These are phyloP conservation scores for Venturia nashicola DNA, from an alignment of 2,329 filamentous ascomycete genomes.

Conservation along the genomic window DNA sequence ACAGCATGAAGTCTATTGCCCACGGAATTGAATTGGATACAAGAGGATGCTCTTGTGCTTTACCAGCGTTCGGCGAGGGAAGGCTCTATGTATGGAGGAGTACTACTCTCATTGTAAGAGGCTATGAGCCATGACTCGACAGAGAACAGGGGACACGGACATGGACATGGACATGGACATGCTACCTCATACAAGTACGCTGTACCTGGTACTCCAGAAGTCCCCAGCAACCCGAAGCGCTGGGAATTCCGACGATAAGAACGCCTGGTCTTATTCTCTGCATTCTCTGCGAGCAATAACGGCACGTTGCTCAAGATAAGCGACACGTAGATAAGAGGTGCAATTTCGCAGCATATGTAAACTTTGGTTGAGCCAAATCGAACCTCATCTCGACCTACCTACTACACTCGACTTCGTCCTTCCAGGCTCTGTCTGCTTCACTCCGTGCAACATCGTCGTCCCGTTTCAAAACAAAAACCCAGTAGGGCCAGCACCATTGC, in stretches of 20 bases:
- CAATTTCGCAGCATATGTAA: neutral
- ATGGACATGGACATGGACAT: neutral
- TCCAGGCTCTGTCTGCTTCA: neutral
- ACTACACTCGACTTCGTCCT: neutral
- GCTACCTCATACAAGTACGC: no score
- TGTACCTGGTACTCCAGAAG: neutral
- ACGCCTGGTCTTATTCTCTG: neutral
- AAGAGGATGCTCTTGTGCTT: neutral
- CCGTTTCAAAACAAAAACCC: neutral
- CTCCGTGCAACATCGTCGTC: neutral
- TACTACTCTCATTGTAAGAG: no score
- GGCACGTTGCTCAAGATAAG: neutral
- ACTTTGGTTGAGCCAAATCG: neutral
- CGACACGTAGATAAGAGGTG: neutral
- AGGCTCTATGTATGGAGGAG: no score
- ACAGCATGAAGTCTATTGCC: neutral
- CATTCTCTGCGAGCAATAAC: neutral
- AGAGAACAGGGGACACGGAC: neutral
- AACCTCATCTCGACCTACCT: neutral
- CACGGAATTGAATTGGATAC: no score
- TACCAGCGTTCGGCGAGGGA: neutral
- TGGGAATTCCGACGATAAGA: neutral
- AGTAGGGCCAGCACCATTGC: neutral
- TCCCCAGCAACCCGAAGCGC: neutral
- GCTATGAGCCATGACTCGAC: neutral